These are phyloP conservation scores for Gypsophila paniculata DNA, from an alignment of 179 eudicot genomes.

Conservation along the genomic window DNA sequence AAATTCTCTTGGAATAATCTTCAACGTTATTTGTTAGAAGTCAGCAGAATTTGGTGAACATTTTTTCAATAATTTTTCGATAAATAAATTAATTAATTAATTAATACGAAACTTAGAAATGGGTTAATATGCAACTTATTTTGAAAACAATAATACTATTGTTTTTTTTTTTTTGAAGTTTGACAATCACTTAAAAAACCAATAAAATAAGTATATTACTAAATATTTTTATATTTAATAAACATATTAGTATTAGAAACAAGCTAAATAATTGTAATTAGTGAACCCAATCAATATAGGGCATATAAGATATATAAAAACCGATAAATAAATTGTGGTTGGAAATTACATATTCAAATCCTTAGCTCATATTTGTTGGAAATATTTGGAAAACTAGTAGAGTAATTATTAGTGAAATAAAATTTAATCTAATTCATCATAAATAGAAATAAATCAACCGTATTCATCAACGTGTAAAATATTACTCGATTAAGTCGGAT, in stretches of 20 bases:
- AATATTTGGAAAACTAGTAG: background rate
- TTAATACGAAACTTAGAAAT: no score
- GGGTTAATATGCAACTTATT: no score
- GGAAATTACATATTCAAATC: slow-evolving; percentile 1
- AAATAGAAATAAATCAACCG: slow-evolving; percentile 62
- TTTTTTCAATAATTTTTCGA: no score
- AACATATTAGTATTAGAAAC: background rate
- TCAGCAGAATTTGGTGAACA: no score
- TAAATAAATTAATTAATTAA: no score
- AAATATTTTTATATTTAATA: no score
- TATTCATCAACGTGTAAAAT: background rate
- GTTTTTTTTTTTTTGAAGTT: background rate
- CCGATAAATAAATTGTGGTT: background rate
- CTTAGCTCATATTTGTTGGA: slow-evolving; percentile 7
- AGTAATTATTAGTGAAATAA: background rate
- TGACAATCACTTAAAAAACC: background rate
- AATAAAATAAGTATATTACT: background rate
- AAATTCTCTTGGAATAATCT: no score
- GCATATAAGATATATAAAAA: no score
- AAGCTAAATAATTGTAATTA: background rate
- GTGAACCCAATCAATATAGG: no score
- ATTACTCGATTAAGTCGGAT: slow-evolving; percentile 52
- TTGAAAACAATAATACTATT: no score
- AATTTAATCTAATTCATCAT: background rate
- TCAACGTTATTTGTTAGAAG: no score